A percentile compares a stretch with the other conserved stretches of the same genome.
Conservation (phyloP, 139 green algal species). For the Klebsormidium nitens region DNA sequence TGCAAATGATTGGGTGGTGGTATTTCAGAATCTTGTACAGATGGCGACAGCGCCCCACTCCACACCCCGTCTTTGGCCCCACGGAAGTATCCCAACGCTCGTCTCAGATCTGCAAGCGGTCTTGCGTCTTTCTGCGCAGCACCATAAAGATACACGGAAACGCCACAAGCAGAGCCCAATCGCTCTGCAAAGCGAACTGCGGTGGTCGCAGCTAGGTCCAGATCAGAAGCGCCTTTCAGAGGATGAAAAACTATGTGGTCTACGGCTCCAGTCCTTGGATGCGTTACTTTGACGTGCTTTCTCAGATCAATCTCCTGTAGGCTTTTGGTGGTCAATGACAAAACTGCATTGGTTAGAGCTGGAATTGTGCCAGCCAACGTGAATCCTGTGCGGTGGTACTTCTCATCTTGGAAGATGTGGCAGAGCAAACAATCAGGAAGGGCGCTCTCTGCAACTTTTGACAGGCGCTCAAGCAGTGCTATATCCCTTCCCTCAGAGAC, state of each 20-base stretch:
- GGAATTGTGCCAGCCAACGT: constrained; percentile 42
- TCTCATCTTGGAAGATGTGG: constrained; percentile 44
- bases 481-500: constrained; percentile 15
- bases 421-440: constrained; percentile 1
- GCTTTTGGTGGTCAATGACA: neutral
- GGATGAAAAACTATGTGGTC: constrained; percentile 74
- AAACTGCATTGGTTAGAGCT: neutral
- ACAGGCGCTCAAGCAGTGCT: constrained; percentile 5
- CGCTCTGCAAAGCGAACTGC: constrained; percentile 17
- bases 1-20: neutral
- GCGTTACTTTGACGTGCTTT: constrained; percentile 53
- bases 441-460: neutral
- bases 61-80: neutral
- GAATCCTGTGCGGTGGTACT: constrained; percentile 70
- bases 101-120: constrained; percentile 52
- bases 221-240: constrained; percentile 32
- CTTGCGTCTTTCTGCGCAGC: constrained; percentile 39
- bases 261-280: constrained; percentile 68
- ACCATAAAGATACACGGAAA: constrained; percentile 67
- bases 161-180: neutral
- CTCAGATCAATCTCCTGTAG: constrained; percentile 51
- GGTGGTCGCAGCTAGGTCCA: constrained; percentile 9
- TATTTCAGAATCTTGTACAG: too few relatives aligned
- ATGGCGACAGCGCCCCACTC: too few relatives aligned
- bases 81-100: constrained; percentile 31